A percentile compares a stretch with the other conserved stretches of the same genome.
Conservation (phyloP, 2,329 filamentous ascomycete species). For the Xylaria sp. region DNA sequence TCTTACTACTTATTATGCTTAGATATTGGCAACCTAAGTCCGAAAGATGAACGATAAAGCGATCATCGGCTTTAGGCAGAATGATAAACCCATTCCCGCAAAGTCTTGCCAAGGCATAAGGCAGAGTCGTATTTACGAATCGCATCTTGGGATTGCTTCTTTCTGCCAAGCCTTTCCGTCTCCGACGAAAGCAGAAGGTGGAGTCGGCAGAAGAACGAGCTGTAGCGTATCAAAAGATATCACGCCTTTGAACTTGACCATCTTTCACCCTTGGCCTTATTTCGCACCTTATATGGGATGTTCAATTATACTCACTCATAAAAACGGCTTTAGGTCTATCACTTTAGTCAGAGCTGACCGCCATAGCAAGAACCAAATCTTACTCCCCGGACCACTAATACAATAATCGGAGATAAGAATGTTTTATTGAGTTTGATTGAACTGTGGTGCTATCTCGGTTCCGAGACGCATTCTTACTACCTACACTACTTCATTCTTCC, state of each 20-base stretch:
- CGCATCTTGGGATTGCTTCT: not conserved
- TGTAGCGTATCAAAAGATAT: not conserved
- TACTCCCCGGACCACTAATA: not conserved
- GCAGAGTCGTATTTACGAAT: not conserved
- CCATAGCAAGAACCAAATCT: constrained; percentile 9
- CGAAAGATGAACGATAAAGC: not conserved
- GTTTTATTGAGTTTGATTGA: not conserved
- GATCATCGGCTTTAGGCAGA: not conserved
- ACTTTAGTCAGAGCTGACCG: constrained; percentile 14
- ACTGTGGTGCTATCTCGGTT: not conserved
- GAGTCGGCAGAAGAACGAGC: constrained; percentile 2
- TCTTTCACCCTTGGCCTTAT: not conserved
- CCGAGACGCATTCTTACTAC: not conserved
- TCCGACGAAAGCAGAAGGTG: constrained; percentile 25
- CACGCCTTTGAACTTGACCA: not conserved
- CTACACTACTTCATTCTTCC: not conserved
- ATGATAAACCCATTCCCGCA: not conserved
- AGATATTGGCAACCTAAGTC: not conserved
- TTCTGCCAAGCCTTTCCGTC: not conserved
- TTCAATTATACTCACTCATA: not conserved
- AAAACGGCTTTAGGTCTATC: not conserved
- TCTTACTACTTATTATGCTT: not conserved
- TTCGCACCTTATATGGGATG: not conserved
- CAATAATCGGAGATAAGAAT: not conserved
- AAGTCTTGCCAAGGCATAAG: not conserved